phyloP scores from a whole-genome alignment of 768 basidiomycete genomes.

The Termitomyces sp. region DNA sequence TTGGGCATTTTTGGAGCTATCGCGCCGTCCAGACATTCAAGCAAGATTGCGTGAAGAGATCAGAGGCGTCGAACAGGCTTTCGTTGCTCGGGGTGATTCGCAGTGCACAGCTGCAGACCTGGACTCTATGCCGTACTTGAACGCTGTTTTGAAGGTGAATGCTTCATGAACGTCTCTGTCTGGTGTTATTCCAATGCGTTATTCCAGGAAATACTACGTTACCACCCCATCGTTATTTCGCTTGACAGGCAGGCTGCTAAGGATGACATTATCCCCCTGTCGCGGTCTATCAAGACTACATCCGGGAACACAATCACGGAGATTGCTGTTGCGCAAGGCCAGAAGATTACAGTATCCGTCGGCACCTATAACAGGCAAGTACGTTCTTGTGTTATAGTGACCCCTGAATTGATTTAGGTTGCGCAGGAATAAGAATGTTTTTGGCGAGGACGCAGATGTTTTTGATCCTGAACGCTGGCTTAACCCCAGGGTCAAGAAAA shows the following conservation, averaged over 20 bases:
- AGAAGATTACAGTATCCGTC: conserved; percentile 46
- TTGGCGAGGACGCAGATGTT: conserved; percentile 43
- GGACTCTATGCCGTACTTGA: conserved; percentile 49
- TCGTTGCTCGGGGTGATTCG: conserved; percentile 32
- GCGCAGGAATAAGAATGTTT: conserved; percentile 41
- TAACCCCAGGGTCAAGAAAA: conserved; percentile 31
- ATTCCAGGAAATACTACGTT: conserved; percentile 42
- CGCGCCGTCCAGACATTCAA: conserved; percentile 56
- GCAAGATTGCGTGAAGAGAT: conserved; percentile 59
- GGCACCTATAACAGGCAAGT: conserved; percentile 49
- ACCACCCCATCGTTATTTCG: conserved; percentile 33
- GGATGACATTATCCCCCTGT: conserved; percentile 59
- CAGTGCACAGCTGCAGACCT: conserved; percentile 40
- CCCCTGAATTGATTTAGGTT: neutral
- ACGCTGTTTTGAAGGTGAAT: no score
- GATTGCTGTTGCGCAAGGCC: conserved; percentile 47
- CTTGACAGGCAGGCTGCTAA: conserved; percentile 35
- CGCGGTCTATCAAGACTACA: conserved; percentile 43
- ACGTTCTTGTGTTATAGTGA: neutral
- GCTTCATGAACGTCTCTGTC: no score
- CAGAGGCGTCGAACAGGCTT: conserved; percentile 29
- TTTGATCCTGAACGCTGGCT: conserved; percentile 53
- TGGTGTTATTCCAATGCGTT: no score
- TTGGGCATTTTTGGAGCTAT: conserved; percentile 64
- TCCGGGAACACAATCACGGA: conserved; percentile 40